phyloP scores from a whole-genome alignment of 805 yeast genomes.

The Nakazawaea ambrosiae region DNA sequence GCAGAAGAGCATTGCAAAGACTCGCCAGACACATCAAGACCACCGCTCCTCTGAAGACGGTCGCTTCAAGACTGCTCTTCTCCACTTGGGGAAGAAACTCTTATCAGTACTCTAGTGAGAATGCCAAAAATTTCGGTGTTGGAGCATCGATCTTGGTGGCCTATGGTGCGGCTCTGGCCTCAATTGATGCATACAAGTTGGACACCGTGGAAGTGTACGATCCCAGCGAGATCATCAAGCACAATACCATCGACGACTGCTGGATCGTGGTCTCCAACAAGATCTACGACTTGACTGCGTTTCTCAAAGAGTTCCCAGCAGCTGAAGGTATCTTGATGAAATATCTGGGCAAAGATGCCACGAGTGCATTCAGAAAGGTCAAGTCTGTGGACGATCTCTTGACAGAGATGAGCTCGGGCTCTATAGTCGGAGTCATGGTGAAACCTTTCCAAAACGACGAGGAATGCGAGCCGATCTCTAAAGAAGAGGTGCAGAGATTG shows the following conservation, averaged over 20 bases:
- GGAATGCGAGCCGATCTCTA: constrained; percentile 20
- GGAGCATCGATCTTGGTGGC: too few relatives aligned
- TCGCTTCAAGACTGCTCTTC: too few relatives aligned
- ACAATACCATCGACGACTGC: constrained; percentile 41
- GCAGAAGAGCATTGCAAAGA: too few relatives aligned
- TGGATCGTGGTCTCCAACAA: constrained; percentile 29
- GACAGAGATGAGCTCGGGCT: constrained; percentile 18
- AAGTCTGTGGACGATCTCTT: constrained; percentile 21
- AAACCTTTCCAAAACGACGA: constrained; percentile 18
- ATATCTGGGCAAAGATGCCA: constrained; percentile 32
- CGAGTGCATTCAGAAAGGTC: constrained; percentile 19
- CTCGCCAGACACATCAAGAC: too few relatives aligned
- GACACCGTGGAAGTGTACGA: constrained; percentile 34
- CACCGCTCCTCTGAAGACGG: too few relatives aligned
- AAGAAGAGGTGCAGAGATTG: constrained; percentile 33
- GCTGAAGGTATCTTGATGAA: constrained; percentile 29
- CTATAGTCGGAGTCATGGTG: constrained; percentile 28
- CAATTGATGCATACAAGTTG: neutral
- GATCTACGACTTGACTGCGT: constrained; percentile 29
- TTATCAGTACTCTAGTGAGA: too few relatives aligned
- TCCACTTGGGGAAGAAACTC: too few relatives aligned
- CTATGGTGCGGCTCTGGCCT: too few relatives aligned
- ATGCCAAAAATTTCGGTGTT: too few relatives aligned
- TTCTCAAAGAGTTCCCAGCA: constrained; percentile 31
- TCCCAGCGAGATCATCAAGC: constrained; percentile 62